A percentile compares a stretch with the other conserved stretches of the same genome.
Conservation (phyloP, 2,329 filamentous ascomycete genomes). For the Hortaea sp. region DNA sequence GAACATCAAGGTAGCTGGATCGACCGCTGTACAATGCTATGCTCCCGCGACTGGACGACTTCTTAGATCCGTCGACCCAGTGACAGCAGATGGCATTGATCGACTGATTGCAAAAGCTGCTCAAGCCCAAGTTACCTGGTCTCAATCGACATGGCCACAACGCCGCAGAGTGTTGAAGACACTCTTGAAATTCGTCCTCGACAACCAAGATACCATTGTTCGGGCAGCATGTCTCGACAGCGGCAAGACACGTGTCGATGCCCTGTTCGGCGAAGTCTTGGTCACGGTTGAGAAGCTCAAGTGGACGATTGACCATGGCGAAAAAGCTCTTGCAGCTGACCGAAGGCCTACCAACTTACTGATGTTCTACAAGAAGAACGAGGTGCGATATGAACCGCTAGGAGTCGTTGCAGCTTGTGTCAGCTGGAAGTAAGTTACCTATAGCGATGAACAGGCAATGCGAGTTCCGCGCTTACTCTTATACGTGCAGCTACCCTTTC, state of each 20-base stretch:
- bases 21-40: slow-evolving; percentile 69
- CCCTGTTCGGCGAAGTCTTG: slow-evolving; percentile 84
- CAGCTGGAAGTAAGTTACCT: slow-evolving; percentile 75
- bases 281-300: slow-evolving; percentile 88
- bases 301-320: slow-evolving; percentile 88
- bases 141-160: slow-evolving; percentile 64
- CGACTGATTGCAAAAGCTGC: slow-evolving; percentile 63
- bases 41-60: slow-evolving; percentile 80
- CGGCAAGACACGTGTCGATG: slow-evolving; percentile 93
- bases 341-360: slow-evolving; percentile 76
- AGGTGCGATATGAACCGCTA: slow-evolving; percentile 80
- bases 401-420: slow-evolving; percentile 88
- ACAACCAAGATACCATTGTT: slow-evolving; percentile 82
- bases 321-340: slow-evolving; percentile 63
- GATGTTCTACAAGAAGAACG: slow-evolving; percentile 92
- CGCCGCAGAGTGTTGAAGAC: slow-evolving; percentile 70
- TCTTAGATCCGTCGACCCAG: slow-evolving; percentile 68
- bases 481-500: slow-evolving; percentile 40
- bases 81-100: slow-evolving; percentile 69
- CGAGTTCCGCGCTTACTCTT: background rate
- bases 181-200: slow-evolving; percentile 71
- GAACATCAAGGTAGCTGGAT: slow-evolving; percentile 54
- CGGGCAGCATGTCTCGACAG: slow-evolving; percentile 80
- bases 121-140: slow-evolving; percentile 68
- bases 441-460: slow-evolving; percentile 1